phyloP scores from a whole-genome alignment of 257 asterid genomes.

The Solanum tarapatanum region DNA sequence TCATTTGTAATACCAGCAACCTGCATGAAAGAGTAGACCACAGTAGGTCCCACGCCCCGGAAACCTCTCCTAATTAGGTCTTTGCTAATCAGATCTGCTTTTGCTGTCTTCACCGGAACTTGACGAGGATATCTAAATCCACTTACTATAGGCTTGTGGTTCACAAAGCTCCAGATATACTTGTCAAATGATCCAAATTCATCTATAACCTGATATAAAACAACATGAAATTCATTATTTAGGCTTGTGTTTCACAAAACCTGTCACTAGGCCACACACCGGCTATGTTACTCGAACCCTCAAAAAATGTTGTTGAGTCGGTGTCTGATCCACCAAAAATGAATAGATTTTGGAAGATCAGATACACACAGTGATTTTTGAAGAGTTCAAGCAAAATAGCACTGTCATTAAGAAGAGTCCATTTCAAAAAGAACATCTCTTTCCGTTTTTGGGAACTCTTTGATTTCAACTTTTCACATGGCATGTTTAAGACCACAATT shows the following conservation, averaged over 20 bases:
- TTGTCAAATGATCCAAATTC: slow-evolving; percentile 83
- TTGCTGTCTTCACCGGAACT: slow-evolving; percentile 83
- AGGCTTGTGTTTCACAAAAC: not conserved
- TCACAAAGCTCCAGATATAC: slow-evolving; percentile 86
- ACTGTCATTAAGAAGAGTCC: not conserved
- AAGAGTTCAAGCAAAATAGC: not conserved
- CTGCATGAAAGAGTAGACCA: slow-evolving; percentile 91
- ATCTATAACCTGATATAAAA: slow-evolving; percentile 48
- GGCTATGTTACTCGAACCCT: not conserved
- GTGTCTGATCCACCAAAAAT: not conserved
- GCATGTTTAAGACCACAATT: not conserved
- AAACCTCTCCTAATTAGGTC: slow-evolving; percentile 87
- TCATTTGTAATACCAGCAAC: slow-evolving; percentile 83
- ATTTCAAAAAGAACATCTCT: not conserved
- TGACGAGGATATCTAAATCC: slow-evolving; percentile 81
- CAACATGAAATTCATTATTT: not conserved
- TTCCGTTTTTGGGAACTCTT: not conserved
- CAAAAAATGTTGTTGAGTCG: not conserved
- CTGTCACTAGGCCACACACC: not conserved
- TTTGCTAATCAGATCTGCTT: slow-evolving; percentile 89
- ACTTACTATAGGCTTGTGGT: slow-evolving; percentile 62
- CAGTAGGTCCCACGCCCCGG: slow-evolving; percentile 97
- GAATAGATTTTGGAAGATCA: not conserved
- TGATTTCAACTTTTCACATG: not conserved
- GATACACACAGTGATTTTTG: not conserved